Conservation (phyloP, 1,284 basidiomycete genomes). For the Kwoniella shivajii region DNA sequence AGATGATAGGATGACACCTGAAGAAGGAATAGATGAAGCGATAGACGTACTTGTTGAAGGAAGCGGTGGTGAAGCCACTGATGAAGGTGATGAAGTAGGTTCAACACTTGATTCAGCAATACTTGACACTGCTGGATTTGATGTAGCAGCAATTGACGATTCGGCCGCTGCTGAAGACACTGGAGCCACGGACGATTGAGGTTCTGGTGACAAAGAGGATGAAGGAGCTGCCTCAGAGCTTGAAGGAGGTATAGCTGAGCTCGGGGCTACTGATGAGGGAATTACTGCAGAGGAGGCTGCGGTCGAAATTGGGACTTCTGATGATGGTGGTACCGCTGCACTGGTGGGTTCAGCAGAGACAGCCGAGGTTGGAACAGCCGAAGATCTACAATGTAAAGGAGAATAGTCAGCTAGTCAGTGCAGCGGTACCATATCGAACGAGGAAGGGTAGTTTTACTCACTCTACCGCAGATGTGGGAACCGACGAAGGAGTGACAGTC, state of each 20-base stretch:
- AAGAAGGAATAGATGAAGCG: neutral
- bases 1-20: neutral
- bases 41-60: neutral
- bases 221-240: constrained; percentile 3
- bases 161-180: neutral
- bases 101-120: neutral
- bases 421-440: no score
- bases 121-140: neutral
- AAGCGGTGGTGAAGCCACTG: neutral
- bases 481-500: no score
- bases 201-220: neutral
- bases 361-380: neutral
- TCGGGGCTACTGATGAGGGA: neutral
- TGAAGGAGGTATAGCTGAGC: neutral
- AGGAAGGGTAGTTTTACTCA: no score
- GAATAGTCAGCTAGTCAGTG: no score
- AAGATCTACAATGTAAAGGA: neutral
- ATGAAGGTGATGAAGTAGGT: neutral
- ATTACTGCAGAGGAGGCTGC: neutral
- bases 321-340: neutral
- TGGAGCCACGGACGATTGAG: neutral
- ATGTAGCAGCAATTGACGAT: neutral
- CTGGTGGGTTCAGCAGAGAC: neutral
- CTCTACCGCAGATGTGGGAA: no score
- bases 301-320: neutral